Evolutionary conservation across 1,284 basidiomycete genomes (phyloP), one percentile per base, ranked within the genome.

Genomic region (Microbotryum violaceum): DNA sequence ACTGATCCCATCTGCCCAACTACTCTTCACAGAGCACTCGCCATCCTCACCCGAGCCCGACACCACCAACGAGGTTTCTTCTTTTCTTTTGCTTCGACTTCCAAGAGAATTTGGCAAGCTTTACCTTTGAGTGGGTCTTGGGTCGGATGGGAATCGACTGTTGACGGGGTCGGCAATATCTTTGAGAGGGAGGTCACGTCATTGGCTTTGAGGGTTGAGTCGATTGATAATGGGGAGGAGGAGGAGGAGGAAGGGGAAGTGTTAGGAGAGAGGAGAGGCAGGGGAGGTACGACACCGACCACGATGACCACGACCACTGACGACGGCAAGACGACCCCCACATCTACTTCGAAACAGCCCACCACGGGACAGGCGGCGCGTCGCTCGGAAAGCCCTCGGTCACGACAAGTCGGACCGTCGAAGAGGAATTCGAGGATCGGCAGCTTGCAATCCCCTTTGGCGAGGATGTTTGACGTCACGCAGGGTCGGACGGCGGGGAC

Each of bases 131-230:
- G 50, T 31, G 16, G 10, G 20, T 20, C 18, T 18, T 56, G 52
- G 20, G 49, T 59, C 16, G 10, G 44, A 16, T 57, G 51, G 33
- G 64, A 65, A 8, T 58, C 58, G 16, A 47, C 45, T 2, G 58
- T 57, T 18, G 64, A 66, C 14, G 49, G 23, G 6, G 12, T 66
- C 14, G 53, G 29, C 1, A 45, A 55, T 55, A 53, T 66, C n/a
- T 66, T 63, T n/a, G 61, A 63, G 25, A 44, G 58, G 2, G 31
- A 45, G 3, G 55, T 65, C 20, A 59, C 57, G 5, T n/a, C 20
- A 9, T 9, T 14, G 4, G 57, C 51, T 8, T 25, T 59, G n/a
- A 29, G 12, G 7, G 57, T 59, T 31, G n/a, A 42, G 3, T 47
- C 51, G 21, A 54, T 59, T 25, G 57, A 59, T 33, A 23, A 37